Conservation (phyloP, 73 alveolate genomes). For the Paraurostyla sp. region DNA sequence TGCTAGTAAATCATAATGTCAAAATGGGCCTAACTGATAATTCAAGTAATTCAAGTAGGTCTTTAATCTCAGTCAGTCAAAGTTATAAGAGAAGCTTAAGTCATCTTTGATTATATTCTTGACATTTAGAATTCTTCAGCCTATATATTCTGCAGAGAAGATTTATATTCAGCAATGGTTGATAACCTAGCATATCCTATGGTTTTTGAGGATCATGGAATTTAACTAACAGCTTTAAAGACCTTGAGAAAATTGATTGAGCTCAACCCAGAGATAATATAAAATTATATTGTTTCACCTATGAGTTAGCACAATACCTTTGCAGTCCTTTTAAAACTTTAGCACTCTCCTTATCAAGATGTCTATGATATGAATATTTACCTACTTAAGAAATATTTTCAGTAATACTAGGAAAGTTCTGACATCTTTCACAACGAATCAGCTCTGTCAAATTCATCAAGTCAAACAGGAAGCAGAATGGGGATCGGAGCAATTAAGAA, state of each 20-base stretch:
- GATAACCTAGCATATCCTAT: not conserved
- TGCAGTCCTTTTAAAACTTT: not conserved
- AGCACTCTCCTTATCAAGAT: too few species aligned
- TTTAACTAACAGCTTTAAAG: not conserved
- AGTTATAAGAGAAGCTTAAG: slow-evolving; percentile 37
- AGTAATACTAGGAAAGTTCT: too few species aligned
- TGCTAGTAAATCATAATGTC: not conserved
- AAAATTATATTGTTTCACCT: too few species aligned
- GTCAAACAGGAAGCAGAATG: too few species aligned
- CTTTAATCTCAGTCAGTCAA: not conserved
- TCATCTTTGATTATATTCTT: not conserved
- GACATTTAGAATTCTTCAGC: not conserved
- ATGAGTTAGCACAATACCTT: too few species aligned
- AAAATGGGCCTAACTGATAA: not conserved
- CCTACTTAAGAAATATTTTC: too few species aligned
- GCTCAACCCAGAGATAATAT: not conserved
- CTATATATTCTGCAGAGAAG: not conserved
- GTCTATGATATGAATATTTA: too few species aligned
- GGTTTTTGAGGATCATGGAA: not conserved
- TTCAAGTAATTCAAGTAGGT: not conserved
- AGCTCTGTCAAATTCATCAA: too few species aligned
- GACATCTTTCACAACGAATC: too few species aligned
- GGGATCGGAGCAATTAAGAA: not conserved
- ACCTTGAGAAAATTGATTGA: not conserved
- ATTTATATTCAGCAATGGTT: not conserved